A percentile compares a stretch with the other conserved stretches of the same genome.
These are phyloP conservation scores for Ogataea trehaloabstinens DNA, from an alignment of 805 yeast species.

Conservation along the genomic window DNA sequence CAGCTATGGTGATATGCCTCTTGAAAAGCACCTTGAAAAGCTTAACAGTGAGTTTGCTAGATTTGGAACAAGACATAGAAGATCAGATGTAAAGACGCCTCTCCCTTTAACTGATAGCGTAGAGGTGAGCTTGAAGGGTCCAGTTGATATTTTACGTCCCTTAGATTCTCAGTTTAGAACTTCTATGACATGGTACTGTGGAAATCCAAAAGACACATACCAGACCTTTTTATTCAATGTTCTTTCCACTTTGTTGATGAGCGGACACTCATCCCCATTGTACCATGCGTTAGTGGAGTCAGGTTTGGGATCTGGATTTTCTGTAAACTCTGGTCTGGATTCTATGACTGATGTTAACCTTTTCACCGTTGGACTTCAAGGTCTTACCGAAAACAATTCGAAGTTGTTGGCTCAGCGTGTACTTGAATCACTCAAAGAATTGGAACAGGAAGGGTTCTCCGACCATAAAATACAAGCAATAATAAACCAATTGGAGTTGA, in stretches of 20 bases:
- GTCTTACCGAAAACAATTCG: conserved; percentile 48
- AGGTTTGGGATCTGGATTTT: conserved; percentile 80
- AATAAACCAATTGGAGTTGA: conserved; percentile 81
- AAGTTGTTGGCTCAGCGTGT: conserved; percentile 51
- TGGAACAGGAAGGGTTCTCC: conserved; percentile 47
- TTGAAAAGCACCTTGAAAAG: conserved; percentile 56
- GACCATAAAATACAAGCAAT: conserved; percentile 73
- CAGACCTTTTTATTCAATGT: conserved; percentile 72
- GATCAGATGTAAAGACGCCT: conserved; percentile 43
- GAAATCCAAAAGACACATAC: conserved; percentile 65
- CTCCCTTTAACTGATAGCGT: conserved; percentile 36
- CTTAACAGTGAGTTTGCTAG: conserved; percentile 48
- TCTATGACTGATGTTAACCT: conserved; percentile 72
- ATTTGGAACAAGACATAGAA: conserved; percentile 50
- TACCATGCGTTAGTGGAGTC: conserved; percentile 84
- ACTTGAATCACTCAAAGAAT: conserved; percentile 42
- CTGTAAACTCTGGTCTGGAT: conserved; percentile 87
- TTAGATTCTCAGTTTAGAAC: conserved; percentile 68
- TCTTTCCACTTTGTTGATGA: conserved; percentile 67
- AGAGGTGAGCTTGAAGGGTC: conserved; percentile 56
- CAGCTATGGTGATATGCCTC: conserved; percentile 80
- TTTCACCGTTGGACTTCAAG: conserved; percentile 84
- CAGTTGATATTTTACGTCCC: conserved; percentile 75
- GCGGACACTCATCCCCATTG: conserved; percentile 90
- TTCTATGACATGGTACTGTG: conserved; percentile 87